These are phyloP conservation scores for Trametes sanguinea DNA, from an alignment of 768 basidiomycete species.

Conservation along the genomic window DNA sequence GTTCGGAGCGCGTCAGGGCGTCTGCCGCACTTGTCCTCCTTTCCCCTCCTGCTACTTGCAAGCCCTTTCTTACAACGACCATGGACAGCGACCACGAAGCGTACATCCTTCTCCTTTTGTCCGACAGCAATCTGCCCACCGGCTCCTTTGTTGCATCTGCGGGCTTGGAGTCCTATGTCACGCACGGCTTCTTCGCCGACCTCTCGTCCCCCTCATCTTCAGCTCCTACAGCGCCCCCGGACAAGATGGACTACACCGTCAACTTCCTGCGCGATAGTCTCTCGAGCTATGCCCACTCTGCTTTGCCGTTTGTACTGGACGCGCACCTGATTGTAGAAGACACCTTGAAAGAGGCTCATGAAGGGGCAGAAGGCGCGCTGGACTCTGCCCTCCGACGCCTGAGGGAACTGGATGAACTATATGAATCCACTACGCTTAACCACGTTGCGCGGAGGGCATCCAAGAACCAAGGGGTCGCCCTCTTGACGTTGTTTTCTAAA, in stretches of 20 bases:
- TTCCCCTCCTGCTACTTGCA: conserved; percentile 6
- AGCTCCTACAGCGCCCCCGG: conserved; percentile 29
- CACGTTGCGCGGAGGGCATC: conserved; percentile 88
- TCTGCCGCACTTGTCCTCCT: conserved; percentile 1
- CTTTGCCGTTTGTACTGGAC: conserved; percentile 78
- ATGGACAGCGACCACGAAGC: conserved; percentile 51
- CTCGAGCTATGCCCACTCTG: conserved; percentile 73
- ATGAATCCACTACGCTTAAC: conserved; percentile 87
- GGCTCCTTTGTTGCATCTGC: conserved; percentile 96
- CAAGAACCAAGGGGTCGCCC: conserved; percentile 87
- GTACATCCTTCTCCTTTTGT: conserved; percentile 75
- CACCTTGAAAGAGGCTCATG: not conserved
- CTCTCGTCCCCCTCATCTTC: conserved; percentile 27
- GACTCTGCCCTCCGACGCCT: conserved; percentile 36
- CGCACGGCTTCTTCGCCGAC: conserved; percentile 69
- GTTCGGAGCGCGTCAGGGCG: conserved; percentile 23
- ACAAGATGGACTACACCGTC: conserved; percentile 41
- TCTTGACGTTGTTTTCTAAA: conserved; percentile 84
- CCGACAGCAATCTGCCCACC: conserved; percentile 94
- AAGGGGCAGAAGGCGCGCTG: not conserved
- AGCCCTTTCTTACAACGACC: not conserved
- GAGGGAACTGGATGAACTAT: conserved; percentile 65
- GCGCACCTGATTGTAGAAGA: conserved; percentile 50
- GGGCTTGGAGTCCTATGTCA: conserved; percentile 86
- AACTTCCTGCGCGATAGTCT: conserved; percentile 73